Conservation (phyloP, 805 yeast genomes). For the Candida andamanensis region DNA sequence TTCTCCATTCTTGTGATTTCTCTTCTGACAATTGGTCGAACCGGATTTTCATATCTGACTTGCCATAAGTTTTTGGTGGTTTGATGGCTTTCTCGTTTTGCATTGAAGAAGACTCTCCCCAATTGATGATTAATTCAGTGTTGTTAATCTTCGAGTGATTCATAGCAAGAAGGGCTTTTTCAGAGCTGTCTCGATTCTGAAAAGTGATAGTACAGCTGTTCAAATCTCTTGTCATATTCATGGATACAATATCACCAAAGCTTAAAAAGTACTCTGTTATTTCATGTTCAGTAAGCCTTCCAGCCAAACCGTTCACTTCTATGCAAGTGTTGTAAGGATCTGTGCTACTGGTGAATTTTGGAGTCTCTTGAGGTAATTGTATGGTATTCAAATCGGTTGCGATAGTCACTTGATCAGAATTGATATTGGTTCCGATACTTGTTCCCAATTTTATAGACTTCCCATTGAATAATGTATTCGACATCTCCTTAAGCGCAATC, state of each 20-base stretch:
- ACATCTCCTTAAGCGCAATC: slow-evolving; percentile 74
- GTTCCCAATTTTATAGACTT: slow-evolving; percentile 70
- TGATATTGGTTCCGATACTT: slow-evolving; percentile 32
- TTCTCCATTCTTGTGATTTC: slow-evolving; percentile 1
- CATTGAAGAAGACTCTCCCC: slow-evolving; percentile 22
- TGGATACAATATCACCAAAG: slow-evolving; percentile 49
- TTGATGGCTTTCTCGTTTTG: not conserved
- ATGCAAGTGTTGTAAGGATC: slow-evolving; percentile 82
- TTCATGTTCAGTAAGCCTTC: slow-evolving; percentile 56
- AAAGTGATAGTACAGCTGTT: slow-evolving; percentile 23
- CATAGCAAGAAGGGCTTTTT: slow-evolving; percentile 29
- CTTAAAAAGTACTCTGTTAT: slow-evolving; percentile 54
- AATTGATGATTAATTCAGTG: slow-evolving; percentile 21
- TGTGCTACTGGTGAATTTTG: slow-evolving; percentile 58
- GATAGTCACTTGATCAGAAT: slow-evolving; percentile 6
- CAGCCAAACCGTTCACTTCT: slow-evolving; percentile 60
- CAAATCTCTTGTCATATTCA: slow-evolving; percentile 17
- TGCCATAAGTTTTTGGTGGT: not conserved
- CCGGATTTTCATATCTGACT: too few relatives aligned
- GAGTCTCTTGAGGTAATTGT: slow-evolving; percentile 40
- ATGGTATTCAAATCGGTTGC: slow-evolving; percentile 10
- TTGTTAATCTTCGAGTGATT: slow-evolving; percentile 27
- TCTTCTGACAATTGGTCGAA: slow-evolving; percentile 2
- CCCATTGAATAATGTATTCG: slow-evolving; percentile 65
- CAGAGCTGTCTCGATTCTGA: slow-evolving; percentile 30